Evolutionary conservation across 257 asterid genomes (phyloP).

Genomic region (Ajuga chamaepitys): DNA sequence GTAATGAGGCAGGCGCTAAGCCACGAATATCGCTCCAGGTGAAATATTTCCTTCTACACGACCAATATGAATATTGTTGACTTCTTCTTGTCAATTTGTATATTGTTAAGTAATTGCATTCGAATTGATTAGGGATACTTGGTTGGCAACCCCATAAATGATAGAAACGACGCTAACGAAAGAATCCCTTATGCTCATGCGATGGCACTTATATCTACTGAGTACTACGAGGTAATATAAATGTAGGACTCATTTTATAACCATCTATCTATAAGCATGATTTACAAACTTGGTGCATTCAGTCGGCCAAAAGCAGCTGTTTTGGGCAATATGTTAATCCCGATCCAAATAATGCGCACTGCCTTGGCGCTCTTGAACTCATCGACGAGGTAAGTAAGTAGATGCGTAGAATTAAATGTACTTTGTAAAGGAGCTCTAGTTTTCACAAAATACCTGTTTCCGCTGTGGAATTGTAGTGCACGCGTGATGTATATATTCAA

Average conservation of each 20-base stretch:
- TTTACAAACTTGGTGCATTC: background rate
- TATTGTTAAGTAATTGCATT: background rate
- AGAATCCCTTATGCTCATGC: constrained; percentile 22
- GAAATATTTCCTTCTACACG: background rate
- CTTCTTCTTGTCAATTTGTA: background rate
- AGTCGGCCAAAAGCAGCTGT: constrained; percentile 18
- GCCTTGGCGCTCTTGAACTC: constrained; percentile 13
- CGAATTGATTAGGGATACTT: constrained; percentile 25
- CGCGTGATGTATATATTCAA: no score
- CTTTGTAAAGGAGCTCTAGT: no score
- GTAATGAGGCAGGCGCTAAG: constrained; percentile 28
- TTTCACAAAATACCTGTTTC: no score
- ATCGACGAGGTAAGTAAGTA: background rate
- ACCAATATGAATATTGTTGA: no score
- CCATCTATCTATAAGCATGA: no score
- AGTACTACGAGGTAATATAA: constrained; percentile 26
- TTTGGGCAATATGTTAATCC: background rate
- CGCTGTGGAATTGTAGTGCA: no score
- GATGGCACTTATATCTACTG: constrained; percentile 26
- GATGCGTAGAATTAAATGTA: no score
- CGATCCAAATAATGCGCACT: constrained; percentile 13
- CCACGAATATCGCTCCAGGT: constrained; percentile 35
- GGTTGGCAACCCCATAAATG: constrained; percentile 26
- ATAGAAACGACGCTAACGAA: constrained; percentile 3
- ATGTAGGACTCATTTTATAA: no score